Base-by-base conservation (phyloP, 2,329 filamentous ascomycete species). In the Madurella fahalii region DNA sequence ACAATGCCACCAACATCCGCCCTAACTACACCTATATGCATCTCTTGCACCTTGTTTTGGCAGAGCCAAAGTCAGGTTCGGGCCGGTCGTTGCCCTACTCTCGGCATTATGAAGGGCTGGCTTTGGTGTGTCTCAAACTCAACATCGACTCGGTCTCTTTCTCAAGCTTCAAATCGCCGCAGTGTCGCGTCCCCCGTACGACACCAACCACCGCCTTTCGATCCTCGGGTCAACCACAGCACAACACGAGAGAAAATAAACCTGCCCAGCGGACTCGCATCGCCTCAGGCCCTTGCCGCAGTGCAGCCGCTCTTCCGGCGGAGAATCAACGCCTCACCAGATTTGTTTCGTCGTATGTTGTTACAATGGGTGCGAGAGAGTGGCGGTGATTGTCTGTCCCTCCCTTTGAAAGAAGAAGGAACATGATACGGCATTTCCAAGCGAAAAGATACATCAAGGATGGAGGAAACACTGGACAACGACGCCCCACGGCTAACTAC, bases 81-180 rank as follows among this genome's bases (percentile, higher is more conserved):
- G 51, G 51, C 30, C 37, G 46, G 37, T 15, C 60, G 20, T 48
- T 68, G 66, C 63, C 66, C 67, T 63, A 69, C 66, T 63, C 65
- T 69, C 67, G 67, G 67, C 67, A 61, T 69, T 69, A 58, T 61
- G 67, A 69, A 64, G 67, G 66, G 64, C 67, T 66, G 57, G 56
- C 48, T 54, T 52, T 2, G 9, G 30, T 42, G 56, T 42, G 32
- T 25, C 25, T 53, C 41, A 17, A 42, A 37, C 49, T 51, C 50
- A 47, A 50, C 48, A 41, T 58, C 50, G 50, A 52, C 50, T 51
- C 51, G 50, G 50, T 44, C 40, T 54, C 51, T 51, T 51, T 45
- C 51, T 57, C 50, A 51, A 53, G 52, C 62, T 59, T 63, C 57
- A 58, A 56, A 57, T 60, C 51, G 49, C 56, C 59, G 49, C 18